Base-by-base conservation (phyloP, 2,329 filamentous ascomycete species). In the Fusarium tjaetaba region DNA sequence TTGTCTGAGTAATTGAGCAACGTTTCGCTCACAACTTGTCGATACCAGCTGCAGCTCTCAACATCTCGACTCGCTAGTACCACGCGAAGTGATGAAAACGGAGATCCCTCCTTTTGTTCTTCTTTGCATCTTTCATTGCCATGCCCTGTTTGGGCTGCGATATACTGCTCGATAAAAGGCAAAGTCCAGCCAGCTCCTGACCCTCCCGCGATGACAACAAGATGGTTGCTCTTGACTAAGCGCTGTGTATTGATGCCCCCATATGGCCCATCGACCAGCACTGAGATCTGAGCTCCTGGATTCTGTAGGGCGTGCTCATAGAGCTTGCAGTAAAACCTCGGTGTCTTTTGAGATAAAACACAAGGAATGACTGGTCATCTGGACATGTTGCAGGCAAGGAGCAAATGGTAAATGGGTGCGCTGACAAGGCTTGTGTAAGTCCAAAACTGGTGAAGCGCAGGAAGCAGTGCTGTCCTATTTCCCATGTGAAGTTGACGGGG, bases 401-500 rank as follows among this genome's bases (percentile, higher is more conserved):
- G 42, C 56, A 59, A 6, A 59, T 59, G 1, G 56, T 59, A 2
- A 59, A 59, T 2, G 56, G 56, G 10, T 59, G 42, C 2, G 56
- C 24, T 5, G 56, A 59, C 7, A 59, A 26, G 4, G 56, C 56
- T 16, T 59, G 42, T 16, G 6, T 4, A 39, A 51, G 9, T 2
- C 56, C 56, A 24, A 59, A 51, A 1, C 32, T 4, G 10, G 34
- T 59, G 11, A 59, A 59, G 2, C 56, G 56, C 0, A 59, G 11
- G 26, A 59, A 59, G 26, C 56, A 59, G 16, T 59, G 56, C 22
- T 59, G 56, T 39, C 56, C 56, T 5, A 51, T n/a, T 7, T 59
- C 34, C 56, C 56, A 59, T 7, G 42, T 16, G 8, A 59, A 51
- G 34, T 24, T 51, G 5, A 22, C 42, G 0, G 42, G 56, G 15